A percentile compares a stretch with the other conserved stretches of the same genome.
Evolutionary conservation across 176 grass and related monocot genomes (phyloP).

Genomic region (Raddia distichophylla): DNA sequence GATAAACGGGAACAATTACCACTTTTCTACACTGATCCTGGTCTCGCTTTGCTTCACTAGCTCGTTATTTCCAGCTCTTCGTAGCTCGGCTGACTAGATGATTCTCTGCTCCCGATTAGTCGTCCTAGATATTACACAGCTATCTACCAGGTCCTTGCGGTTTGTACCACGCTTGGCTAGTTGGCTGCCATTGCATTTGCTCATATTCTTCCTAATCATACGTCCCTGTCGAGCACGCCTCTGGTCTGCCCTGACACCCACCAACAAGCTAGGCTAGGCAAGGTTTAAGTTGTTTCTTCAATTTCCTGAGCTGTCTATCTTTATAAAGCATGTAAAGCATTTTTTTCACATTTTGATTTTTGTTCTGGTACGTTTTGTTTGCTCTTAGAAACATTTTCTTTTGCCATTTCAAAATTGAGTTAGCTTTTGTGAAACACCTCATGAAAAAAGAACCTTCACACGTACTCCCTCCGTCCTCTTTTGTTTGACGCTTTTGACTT

Average conservation of each 20-base stretch:
- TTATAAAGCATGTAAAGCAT: too few relatives aligned
- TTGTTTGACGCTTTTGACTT: too few relatives aligned
- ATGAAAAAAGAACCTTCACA: too few relatives aligned
- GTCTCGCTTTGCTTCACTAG: constrained; percentile 16
- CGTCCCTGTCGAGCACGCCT: constrained; percentile 14
- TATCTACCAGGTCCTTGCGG: constrained; percentile 44
- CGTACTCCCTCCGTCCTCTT: too few relatives aligned
- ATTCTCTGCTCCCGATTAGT: constrained; percentile 28
- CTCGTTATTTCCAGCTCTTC: constrained; percentile 26
- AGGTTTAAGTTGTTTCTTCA: too few relatives aligned
- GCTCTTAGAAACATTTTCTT: too few relatives aligned
- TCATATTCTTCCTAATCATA: neutral
- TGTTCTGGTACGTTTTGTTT: too few relatives aligned
- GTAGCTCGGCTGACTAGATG: constrained; percentile 15
- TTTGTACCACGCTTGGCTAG: constrained; percentile 27
- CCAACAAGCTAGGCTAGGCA: too few relatives aligned
- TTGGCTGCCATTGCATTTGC: neutral
- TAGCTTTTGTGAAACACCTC: too few relatives aligned
- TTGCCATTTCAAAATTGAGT: too few relatives aligned
- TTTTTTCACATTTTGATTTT: too few relatives aligned
- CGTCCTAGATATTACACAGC: constrained; percentile 12
- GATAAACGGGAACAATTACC: constrained; percentile 47
- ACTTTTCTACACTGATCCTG: constrained; percentile 15
- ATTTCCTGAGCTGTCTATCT: too few relatives aligned
- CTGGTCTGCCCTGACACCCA: constrained; percentile 18